A percentile compares a stretch with the other conserved stretches of the same genome.
Conservation (phyloP, 345 rosid species). For the Aurinia saxatilis region DNA sequence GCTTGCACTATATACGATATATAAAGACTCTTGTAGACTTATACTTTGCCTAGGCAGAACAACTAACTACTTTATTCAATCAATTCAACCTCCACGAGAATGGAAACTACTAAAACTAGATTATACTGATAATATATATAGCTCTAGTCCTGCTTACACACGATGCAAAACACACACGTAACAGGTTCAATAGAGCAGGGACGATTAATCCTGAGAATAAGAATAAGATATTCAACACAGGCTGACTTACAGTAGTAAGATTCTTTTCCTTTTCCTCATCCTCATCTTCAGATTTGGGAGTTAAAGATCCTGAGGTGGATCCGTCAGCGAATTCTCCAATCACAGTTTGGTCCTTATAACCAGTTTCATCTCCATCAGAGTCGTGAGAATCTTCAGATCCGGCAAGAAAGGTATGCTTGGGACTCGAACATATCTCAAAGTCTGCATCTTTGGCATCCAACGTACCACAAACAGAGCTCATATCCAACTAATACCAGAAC, state of each 20-base stretch:
- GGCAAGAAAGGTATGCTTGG: constrained; percentile 6
- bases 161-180: not conserved
- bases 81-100: not conserved
- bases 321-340: constrained; percentile 28
- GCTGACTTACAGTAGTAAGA: constrained; percentile 27
- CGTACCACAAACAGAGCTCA: constrained; percentile 24
- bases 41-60: not conserved
- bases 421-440: constrained; percentile 21
- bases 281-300: constrained; percentile 26
- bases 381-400: constrained; percentile 32
- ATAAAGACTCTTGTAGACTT: not conserved
- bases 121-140: not conserved
- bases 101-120: not conserved
- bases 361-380: constrained; percentile 34
- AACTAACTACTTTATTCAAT: not conserved
- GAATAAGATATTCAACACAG: constrained; percentile 11
- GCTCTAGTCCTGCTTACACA: not conserved
- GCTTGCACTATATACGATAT: not conserved
- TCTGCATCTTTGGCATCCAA: constrained; percentile 27
- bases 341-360: constrained; percentile 28
- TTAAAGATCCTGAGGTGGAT: constrained; percentile 15
- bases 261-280: constrained; percentile 30
- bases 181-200: not conserved
- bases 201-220: not conserved
- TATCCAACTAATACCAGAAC: constrained; percentile 33